A percentile compares a stretch with the other conserved stretches of the same genome.
These are phyloP conservation scores for Aureobasidium sp. DNA, from an alignment of 2,329 filamentous ascomycete genomes.

Conservation along the genomic window DNA sequence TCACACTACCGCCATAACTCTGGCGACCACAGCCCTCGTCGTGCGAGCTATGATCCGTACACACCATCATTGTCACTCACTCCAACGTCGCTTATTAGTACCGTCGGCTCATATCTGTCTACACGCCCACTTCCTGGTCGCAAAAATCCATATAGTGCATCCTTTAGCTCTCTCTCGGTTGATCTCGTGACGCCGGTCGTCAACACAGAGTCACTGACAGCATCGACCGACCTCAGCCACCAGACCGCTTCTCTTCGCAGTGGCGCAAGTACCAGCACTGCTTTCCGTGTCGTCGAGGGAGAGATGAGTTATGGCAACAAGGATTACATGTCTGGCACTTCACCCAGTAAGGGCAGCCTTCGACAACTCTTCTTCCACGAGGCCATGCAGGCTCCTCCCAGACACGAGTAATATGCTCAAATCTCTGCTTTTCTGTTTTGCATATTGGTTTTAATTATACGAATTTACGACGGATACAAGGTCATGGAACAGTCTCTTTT, in stretches of 20 bases:
- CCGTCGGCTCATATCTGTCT: constrained; percentile 33
- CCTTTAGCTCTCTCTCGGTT: constrained; percentile 32
- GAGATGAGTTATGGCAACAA: constrained; percentile 23
- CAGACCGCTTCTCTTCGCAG: constrained; percentile 25
- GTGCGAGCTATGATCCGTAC: constrained; percentile 9
- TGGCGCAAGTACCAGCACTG: constrained; percentile 25
- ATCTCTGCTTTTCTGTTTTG: not conserved
- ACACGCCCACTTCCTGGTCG: constrained; percentile 33
- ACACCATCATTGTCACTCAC: constrained; percentile 38
- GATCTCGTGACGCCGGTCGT: constrained; percentile 37
- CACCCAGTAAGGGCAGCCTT: constrained; percentile 21
- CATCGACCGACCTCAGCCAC: constrained; percentile 21
- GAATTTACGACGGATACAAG: not conserved
- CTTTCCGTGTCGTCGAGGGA: constrained; percentile 24
- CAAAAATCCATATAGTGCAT: constrained; percentile 32
- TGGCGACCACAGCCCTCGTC: not conserved
- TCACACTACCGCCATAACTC: constrained; percentile 31
- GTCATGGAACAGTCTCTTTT: not conserved
- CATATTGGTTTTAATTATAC: constrained; percentile 1
- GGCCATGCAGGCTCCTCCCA: constrained; percentile 24
- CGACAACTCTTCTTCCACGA: constrained; percentile 29
- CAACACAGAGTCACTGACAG: constrained; percentile 20
- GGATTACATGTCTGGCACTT: constrained; percentile 5
- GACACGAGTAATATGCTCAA: not conserved
- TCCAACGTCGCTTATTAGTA: constrained; percentile 37